phyloP scores from a whole-genome alignment of 345 rosid genomes.

The Nephelium lappaceum region DNA sequence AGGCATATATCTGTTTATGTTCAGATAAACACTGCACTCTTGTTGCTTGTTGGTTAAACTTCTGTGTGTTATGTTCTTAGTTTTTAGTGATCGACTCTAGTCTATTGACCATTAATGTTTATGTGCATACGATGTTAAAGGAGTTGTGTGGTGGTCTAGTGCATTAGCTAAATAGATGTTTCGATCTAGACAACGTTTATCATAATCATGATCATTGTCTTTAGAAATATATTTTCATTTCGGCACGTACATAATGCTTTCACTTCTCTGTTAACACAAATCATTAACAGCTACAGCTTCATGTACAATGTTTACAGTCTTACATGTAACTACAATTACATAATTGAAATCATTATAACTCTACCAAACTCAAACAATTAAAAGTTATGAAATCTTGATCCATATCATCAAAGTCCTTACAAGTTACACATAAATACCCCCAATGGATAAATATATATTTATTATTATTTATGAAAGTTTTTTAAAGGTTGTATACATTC shows the following conservation, averaged over 20 bases:
- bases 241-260: too few species aligned
- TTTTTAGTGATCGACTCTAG: background rate
- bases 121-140: background rate
- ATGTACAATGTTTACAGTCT: too few species aligned
- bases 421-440: background rate
- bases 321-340: background rate
- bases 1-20: too few species aligned
- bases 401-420: too few species aligned
- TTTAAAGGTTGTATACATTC: background rate
- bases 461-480: background rate
- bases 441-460: background rate
- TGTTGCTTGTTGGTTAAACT: background rate
- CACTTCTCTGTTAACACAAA: too few species aligned
- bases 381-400: background rate
- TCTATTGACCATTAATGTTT: background rate
- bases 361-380: background rate
- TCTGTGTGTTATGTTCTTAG: background rate
- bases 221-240: too few species aligned
- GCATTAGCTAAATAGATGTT: background rate
- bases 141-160: background rate
- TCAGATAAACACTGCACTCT: background rate
- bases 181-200: background rate
- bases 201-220: too few species aligned
- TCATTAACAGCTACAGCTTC: too few species aligned
- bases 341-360: background rate